These are phyloP conservation scores for Fusarium annulatum DNA, from an alignment of 2,329 filamentous ascomycete species.

Conservation along the genomic window DNA sequence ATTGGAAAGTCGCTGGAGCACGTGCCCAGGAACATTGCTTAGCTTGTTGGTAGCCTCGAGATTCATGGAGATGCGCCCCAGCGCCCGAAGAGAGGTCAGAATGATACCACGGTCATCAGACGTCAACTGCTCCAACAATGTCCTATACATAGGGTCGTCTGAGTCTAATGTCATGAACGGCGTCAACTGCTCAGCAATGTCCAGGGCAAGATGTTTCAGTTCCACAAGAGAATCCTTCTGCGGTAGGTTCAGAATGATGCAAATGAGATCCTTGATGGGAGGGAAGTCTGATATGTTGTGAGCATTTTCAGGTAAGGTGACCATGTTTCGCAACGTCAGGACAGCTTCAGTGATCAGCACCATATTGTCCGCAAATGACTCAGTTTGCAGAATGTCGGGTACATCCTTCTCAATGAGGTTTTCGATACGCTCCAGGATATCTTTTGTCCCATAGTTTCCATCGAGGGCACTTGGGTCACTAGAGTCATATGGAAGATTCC, in stretches of 20 bases:
- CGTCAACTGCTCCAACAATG: slow-evolving; percentile 72
- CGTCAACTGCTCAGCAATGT: slow-evolving; percentile 91
- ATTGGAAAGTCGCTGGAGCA: slow-evolving; percentile 75
- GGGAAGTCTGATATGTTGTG: slow-evolving; percentile 80
- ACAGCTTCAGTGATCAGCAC: slow-evolving; percentile 86
- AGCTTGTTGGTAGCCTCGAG: slow-evolving; percentile 82
- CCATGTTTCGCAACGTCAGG: slow-evolving; percentile 93
- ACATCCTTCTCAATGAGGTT: slow-evolving; percentile 69
- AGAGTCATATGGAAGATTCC: slow-evolving; percentile 65
- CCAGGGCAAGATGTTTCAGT: slow-evolving; percentile 88
- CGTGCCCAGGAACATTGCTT: slow-evolving; percentile 72
- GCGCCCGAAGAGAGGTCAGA: slow-evolving; percentile 80
- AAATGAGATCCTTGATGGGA: slow-evolving; percentile 82
- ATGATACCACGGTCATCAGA: slow-evolving; percentile 85
- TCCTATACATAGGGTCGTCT: slow-evolving; percentile 82
- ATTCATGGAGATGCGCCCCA: slow-evolving; percentile 90
- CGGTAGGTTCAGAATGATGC: slow-evolving; percentile 83
- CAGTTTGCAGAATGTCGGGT: slow-evolving; percentile 77
- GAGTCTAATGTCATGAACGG: slow-evolving; percentile 79
- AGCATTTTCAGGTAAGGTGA: slow-evolving; percentile 91
- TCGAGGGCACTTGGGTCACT: slow-evolving; percentile 60
- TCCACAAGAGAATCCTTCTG: slow-evolving; percentile 78
- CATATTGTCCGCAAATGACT: slow-evolving; percentile 75
- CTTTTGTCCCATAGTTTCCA: slow-evolving; percentile 61
- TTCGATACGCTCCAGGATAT: slow-evolving; percentile 74